Conservation (phyloP, 768 basidiomycete species). For the Daedaleopsis nitida region DNA sequence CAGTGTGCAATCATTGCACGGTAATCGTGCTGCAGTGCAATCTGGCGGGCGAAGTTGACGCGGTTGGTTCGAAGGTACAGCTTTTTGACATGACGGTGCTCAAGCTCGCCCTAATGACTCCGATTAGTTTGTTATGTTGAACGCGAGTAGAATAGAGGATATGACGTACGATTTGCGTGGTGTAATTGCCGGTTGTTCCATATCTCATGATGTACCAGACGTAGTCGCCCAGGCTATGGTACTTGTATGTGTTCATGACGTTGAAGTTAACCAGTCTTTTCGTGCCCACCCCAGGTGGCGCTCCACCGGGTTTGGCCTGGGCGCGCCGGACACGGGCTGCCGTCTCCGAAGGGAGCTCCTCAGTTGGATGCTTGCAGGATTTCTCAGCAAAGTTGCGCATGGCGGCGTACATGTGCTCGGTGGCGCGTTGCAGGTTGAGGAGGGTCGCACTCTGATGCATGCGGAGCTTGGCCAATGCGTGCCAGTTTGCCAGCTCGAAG, state of each 20-base stretch:
- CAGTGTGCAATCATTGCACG: background rate
- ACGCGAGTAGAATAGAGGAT: background rate
- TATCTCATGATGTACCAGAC: background rate
- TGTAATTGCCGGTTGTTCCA: conserved; percentile 13
- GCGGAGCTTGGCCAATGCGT: conserved; percentile 42
- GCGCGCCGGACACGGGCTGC: background rate
- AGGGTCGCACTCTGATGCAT: conserved; percentile 41
- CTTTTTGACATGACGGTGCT: conserved; percentile 14
- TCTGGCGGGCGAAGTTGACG: conserved; percentile 5
- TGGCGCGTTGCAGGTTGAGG: conserved; percentile 16
- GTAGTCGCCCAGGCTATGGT: conserved; percentile 12
- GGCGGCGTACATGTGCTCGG: background rate
- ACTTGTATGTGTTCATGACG: conserved; percentile 15
- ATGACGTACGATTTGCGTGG: conserved; percentile 15
- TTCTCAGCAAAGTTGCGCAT: background rate
- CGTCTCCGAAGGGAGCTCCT: background rate
- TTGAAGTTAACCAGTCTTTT: conserved; percentile 12
- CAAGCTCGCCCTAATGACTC: conserved; percentile 23
- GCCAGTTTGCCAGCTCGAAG: conserved; percentile 39
- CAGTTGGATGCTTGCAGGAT: background rate
- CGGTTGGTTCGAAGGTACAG: conserved; percentile 8
- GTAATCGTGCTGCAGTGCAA: background rate
- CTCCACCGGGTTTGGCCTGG: background rate
- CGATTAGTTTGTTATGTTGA: background rate
- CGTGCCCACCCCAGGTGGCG: background rate